Base-by-base conservation (phyloP, 768 basidiomycete species). In the Hypsizygus marmoreus region DNA sequence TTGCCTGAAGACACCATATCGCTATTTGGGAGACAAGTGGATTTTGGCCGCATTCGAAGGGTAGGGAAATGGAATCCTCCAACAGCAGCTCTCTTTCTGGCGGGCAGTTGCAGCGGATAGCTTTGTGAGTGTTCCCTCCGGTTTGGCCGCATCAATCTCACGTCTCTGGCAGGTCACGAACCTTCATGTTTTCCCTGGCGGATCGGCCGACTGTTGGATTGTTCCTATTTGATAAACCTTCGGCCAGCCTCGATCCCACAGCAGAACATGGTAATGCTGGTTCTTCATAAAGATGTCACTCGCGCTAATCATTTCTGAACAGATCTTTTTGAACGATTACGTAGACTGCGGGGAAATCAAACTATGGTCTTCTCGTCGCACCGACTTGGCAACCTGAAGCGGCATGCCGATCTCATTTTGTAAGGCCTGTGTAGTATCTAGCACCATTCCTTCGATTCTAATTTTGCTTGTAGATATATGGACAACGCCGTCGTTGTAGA, bases 351-450 rank as follows among this genome's bases (percentile, higher is more conserved):
- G 34, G 86, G 85, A 11, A 82, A 76, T 61, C 90, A 88, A 64
- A 90, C 88, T 2, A 90, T 90, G 88, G 63, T 90, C 19, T 90
- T 89, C 59, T 89, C 87, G 1, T 85, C 85, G 0, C 89, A 86
- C 62, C 72, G 84, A 1, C 79, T 80, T 55, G 87, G 86, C 8
- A 87, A 82, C 48, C 66, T 88, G 9, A 89, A 86, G 1, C 72
- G 84, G 8, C 76, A 86, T 55, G 86, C 86, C 0, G 84, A 88
- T 64, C 60, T 84, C 3, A 87, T 89, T 23, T 49, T 88, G 81
- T 86, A 50, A 52, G 76, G 62, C 11, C 36, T 29, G 33, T 8
- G 11, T 16, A 43, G 22, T 6, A 28, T 20, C 7, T 13, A 13
- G 23, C 31, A 6, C 4, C 35, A 10, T 20, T 35, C 14, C 19